Evolutionary conservation across 2,329 filamentous ascomycete species (phyloP).

Genomic region (Sporothrix curviconia): DNA sequence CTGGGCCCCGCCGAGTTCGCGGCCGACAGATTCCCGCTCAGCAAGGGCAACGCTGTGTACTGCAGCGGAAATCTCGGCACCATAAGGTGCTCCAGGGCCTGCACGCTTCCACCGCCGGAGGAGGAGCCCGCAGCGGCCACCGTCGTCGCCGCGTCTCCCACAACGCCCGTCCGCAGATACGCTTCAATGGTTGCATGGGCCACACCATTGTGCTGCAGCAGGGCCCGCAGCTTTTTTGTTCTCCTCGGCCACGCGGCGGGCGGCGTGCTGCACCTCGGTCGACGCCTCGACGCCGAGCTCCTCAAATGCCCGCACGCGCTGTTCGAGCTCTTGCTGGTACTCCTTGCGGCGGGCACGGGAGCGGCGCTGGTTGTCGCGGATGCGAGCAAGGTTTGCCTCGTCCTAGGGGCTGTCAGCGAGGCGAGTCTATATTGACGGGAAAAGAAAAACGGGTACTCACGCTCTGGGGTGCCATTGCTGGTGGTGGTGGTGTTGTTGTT

Average conservation of each 20-base stretch:
- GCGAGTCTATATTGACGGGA: neutral
- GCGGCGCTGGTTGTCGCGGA: constrained; percentile 70
- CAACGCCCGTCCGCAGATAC: constrained; percentile 25
- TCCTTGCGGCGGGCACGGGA: constrained; percentile 69
- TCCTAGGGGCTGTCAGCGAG: constrained; percentile 11
- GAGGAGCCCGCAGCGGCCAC: neutral
- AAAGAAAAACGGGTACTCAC: neutral
- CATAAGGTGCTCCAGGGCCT: constrained; percentile 31
- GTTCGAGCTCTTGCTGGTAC: constrained; percentile 64
- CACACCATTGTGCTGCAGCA: constrained; percentile 54
- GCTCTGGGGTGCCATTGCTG: constrained; percentile 8
- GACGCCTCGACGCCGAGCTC: constrained; percentile 60
- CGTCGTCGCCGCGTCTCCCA: neutral
- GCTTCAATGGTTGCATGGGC: constrained; percentile 47
- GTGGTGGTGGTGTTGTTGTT: neutral
- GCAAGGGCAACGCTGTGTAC: constrained; percentile 24
- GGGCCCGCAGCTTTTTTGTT: constrained; percentile 56
- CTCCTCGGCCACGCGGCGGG: constrained; percentile 61
- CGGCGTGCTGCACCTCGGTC: constrained; percentile 64
- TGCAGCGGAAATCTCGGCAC: constrained; percentile 29
- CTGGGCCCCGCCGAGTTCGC: constrained; percentile 4
- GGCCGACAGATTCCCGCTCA: constrained; percentile 17
- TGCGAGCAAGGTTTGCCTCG: constrained; percentile 41
- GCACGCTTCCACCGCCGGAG: constrained; percentile 1
- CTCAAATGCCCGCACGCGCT: constrained; percentile 56